Evolutionary conservation across 257 asterid genomes (phyloP), one percentile per base, ranked within the genome.

Genomic region (Scutellaria minor): DNA sequence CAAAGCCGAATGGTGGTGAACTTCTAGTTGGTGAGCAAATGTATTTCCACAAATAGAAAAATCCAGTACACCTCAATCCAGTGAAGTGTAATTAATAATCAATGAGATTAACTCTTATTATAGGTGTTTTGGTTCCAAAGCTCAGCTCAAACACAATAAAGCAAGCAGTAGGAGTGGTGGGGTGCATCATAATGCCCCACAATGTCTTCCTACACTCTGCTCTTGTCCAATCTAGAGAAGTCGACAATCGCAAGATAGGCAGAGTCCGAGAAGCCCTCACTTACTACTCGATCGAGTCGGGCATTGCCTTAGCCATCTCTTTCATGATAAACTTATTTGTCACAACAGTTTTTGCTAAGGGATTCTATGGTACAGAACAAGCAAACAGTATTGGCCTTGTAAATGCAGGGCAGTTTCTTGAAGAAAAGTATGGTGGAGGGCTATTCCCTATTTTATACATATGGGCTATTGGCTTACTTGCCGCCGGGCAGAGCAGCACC

Each of bases 401-500:
- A 51, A 90, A 90, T 74, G 95, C 96, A 0, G 96, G 96, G 63
- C 87, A 88, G 75, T 86, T 66, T 73, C 96, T 90, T 53, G 76
- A 90, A 70, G 96, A 90, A 0, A 88, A 79, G 85, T 90, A 77
- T 55, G 96, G 93, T 68, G 96, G 96, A 56, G 95, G 96, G 1
- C 7, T 78, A 18, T 75, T 90, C 68, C 96, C 96, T 5, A 86
- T 90, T 72, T 60, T 88, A 10, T 90, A 86, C 78, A 90, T 90
- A 47, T 90, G 96, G 95, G 96, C 93, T 31, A 82, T 90, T 27
- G 96, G 96, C 6, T 72, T 90, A 6, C 71, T 90, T 60, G 95
- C 96, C 12, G 95, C 96, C 1, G 95, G 96, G 6, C 96, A 90
- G 80, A 90, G 96, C 74, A 90, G 96, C 73, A 90, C 96, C 7